Evolutionary conservation across 2,329 filamentous ascomycete genomes (phyloP).

Genomic region (Orbilia brochopaga): DNA sequence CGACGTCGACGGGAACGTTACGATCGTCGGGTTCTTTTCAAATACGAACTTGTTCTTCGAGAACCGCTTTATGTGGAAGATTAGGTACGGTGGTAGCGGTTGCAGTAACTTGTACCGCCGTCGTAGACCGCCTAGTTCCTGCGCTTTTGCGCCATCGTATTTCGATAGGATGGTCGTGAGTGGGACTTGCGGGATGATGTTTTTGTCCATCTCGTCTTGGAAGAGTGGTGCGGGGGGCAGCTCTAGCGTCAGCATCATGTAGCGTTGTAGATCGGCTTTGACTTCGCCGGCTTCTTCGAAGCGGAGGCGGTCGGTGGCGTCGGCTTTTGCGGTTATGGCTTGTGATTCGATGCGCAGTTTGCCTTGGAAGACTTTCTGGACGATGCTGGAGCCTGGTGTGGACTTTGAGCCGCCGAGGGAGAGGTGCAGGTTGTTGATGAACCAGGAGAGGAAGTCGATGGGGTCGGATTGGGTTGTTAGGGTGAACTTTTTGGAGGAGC

Average conservation of each 20-base stretch:
- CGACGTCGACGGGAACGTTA: slow-evolving; percentile 85
- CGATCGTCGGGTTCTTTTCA: slow-evolving; percentile 96
- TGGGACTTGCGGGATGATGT: slow-evolving; percentile 93
- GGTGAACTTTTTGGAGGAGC: slow-evolving; percentile 89
- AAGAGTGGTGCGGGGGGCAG: slow-evolving; percentile 90
- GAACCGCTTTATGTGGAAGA: slow-evolving; percentile 97
- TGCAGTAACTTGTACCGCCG: slow-evolving; percentile 88
- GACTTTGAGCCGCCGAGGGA: slow-evolving; percentile 87
- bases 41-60: slow-evolving; percentile 94
- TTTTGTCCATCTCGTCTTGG: slow-evolving; percentile 90
- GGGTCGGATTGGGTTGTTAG: slow-evolving; percentile 91
- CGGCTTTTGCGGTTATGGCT: slow-evolving; percentile 87
- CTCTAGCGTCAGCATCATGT: slow-evolving; percentile 90
- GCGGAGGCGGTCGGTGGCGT: slow-evolving; percentile 82
- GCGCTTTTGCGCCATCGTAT: slow-evolving; percentile 85
- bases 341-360: slow-evolving; percentile 91
- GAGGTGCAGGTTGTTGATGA: slow-evolving; percentile 92
- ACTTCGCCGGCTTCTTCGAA: slow-evolving; percentile 90
- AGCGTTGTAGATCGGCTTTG: slow-evolving; percentile 76
- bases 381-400: slow-evolving; percentile 80
- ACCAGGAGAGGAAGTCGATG: slow-evolving; percentile 96
- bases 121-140: slow-evolving; percentile 86
- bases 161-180: slow-evolving; percentile 83
- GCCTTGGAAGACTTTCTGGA: slow-evolving; percentile 94
- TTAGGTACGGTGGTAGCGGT: slow-evolving; percentile 85